Conservation (phyloP, 371 early-diverging fungal genomes). For the Fennellomyces sp. region DNA sequence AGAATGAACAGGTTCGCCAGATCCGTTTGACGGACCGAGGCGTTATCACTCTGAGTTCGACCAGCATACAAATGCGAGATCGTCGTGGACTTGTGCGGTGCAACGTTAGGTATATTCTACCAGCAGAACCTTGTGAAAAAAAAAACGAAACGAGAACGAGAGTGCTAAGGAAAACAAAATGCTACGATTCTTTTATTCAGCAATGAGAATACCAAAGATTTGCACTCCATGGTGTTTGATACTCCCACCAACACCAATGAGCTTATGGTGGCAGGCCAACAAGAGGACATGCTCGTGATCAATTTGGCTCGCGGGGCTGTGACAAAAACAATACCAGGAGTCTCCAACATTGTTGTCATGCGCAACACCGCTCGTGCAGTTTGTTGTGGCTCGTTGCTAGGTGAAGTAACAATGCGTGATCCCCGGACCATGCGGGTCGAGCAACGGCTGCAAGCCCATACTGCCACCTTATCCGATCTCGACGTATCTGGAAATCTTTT, state of each 20-base stretch:
- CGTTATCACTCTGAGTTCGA: conserved; percentile 67
- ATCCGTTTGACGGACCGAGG: conserved; percentile 69
- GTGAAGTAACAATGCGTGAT: conserved; percentile 73
- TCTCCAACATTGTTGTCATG: conserved; percentile 71
- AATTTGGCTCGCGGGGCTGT: conserved; percentile 71
- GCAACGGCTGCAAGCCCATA: conserved; percentile 75
- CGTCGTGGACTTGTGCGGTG: conserved; percentile 74
- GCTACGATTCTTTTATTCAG: conserved; percentile 24
- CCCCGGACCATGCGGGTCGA: conserved; percentile 71
- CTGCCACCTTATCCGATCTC: conserved; percentile 76
- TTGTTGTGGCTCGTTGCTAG: conserved; percentile 71
- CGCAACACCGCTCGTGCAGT: conserved; percentile 63
- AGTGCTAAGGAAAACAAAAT: background rate
- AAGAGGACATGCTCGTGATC: conserved; percentile 63
- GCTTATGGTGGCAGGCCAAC: conserved; percentile 68
- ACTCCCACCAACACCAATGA: conserved; percentile 65
- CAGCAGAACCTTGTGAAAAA: too few relatives aligned
- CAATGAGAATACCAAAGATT: conserved; percentile 57
- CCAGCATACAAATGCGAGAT: conserved; percentile 67
- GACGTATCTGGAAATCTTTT: conserved; percentile 77
- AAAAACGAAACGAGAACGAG: too few relatives aligned
- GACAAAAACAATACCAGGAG: conserved; percentile 45
- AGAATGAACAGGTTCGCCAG: conserved; percentile 66
- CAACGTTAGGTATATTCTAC: conserved; percentile 65
- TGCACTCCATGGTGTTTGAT: conserved; percentile 70